A percentile compares a stretch with the other conserved stretches of the same genome.
Conservation (phyloP, 345 rosid genomes). For the Erucastrum elatum region DNA sequence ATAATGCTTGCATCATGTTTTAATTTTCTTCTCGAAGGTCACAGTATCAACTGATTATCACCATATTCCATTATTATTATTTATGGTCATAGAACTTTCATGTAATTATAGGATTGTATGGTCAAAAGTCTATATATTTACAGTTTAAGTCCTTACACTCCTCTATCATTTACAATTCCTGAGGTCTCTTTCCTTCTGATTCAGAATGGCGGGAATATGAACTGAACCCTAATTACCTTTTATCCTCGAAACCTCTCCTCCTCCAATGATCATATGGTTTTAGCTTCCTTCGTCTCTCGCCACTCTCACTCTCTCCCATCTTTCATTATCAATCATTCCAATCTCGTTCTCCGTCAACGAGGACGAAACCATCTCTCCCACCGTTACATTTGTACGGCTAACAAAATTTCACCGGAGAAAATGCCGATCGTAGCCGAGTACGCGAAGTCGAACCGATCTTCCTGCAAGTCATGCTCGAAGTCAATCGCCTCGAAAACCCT, state of each 20-base stretch:
- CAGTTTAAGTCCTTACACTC: not conserved
- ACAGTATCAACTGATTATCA: slow-evolving; percentile 8
- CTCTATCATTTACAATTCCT: not conserved
- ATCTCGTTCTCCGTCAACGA: slow-evolving; percentile 3
- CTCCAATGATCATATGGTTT: slow-evolving; percentile 21
- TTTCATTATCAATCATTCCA: not conserved
- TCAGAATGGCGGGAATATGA: slow-evolving; percentile 28
- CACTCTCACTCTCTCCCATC: not conserved
- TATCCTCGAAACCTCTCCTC: not conserved
- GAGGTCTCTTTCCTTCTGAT: not conserved
- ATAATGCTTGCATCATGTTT: not conserved
- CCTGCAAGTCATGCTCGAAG: slow-evolving; percentile 71
- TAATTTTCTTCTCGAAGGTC: slow-evolving; percentile 45
- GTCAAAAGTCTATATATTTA: no score
- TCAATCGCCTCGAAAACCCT: slow-evolving; percentile 51
- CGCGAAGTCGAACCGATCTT: slow-evolving; percentile 78
- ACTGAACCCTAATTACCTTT: slow-evolving; percentile 20
- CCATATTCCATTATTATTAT: not conserved
- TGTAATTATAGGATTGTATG: no score
- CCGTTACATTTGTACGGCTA: not conserved
- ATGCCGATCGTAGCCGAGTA: slow-evolving; percentile 65
- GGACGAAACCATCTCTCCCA: not conserved
- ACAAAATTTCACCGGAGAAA: not conserved
- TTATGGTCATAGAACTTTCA: no score
- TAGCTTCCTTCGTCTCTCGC: no score